Conservation (phyloP, 2,329 filamentous ascomycete genomes). For the Aspergillus sp. region DNA sequence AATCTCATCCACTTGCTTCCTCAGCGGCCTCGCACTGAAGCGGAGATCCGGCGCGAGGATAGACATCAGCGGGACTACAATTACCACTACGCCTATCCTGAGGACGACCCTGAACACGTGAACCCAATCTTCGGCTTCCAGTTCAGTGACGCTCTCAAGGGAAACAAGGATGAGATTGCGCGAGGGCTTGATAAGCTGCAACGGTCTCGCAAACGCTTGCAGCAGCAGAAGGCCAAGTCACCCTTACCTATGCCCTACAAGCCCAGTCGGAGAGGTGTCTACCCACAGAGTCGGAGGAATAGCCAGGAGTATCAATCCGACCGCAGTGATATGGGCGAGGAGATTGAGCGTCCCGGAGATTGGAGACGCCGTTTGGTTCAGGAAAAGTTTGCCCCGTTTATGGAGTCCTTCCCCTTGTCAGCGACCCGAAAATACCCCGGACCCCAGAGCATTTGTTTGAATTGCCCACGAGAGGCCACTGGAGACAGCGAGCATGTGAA, state of each 20-base stretch:
- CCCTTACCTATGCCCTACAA: neutral
- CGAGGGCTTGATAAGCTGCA: neutral
- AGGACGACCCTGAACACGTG: neutral
- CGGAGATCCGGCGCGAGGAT: slow-evolving; percentile 6
- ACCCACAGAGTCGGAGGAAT: neutral
- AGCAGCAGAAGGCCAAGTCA: neutral
- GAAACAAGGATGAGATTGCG: neutral
- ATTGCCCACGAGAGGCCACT: neutral
- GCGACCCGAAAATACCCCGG: neutral
- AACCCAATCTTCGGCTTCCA: slow-evolving; percentile 1
- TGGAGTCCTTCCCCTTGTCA: neutral
- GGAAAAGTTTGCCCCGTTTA: slow-evolving; percentile 4
- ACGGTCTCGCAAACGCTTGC: neutral
- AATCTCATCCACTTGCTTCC: slow-evolving; percentile 3
- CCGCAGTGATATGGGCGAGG: neutral
- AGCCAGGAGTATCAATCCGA: neutral
- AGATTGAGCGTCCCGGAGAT: neutral
- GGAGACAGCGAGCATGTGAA: neutral
- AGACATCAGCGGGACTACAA: neutral
- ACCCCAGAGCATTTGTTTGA: neutral
- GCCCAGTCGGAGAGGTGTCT: neutral
- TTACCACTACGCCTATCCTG: neutral
- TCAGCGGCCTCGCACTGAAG: neutral
- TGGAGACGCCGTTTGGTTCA: slow-evolving; percentile 2
- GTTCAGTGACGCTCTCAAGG: neutral